These are phyloP conservation scores for Botrytis porri DNA, from an alignment of 2,329 filamentous ascomycete genomes.

Conservation along the genomic window DNA sequence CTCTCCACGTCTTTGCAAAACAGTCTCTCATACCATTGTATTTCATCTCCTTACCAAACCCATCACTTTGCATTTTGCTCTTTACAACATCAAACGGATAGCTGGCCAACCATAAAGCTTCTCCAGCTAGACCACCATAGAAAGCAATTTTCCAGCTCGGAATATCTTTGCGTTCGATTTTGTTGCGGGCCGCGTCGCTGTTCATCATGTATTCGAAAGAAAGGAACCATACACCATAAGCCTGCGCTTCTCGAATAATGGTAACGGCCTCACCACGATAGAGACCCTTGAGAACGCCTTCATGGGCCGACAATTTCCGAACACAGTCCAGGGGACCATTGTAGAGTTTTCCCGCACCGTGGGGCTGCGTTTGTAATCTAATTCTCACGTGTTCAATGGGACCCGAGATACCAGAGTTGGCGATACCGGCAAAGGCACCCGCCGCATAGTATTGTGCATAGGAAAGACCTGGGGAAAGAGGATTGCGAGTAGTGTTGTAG, in stretches of 20 bases:
- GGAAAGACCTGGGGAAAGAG: constrained; percentile 51
- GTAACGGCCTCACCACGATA: constrained; percentile 90
- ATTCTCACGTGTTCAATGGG: constrained; percentile 98
- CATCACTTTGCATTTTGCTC: constrained; percentile 99
- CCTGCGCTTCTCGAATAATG: constrained; percentile 82
- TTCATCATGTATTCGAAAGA: constrained; percentile 98
- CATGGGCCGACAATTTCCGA: constrained; percentile 68
- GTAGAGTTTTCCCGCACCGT: constrained; percentile 77
- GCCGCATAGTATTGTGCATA: constrained; percentile 87
- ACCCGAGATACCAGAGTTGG: constrained; percentile 82
- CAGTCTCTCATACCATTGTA: constrained; percentile 86
- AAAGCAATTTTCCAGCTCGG: constrained; percentile 81
- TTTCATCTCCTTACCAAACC: constrained; percentile 68
- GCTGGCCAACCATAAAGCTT: constrained; percentile 87
- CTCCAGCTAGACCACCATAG: constrained; percentile 90
- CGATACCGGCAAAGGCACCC: constrained; percentile 87
- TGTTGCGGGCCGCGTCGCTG: constrained; percentile 74
- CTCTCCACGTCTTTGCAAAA: constrained; percentile 76
- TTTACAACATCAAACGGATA: constrained; percentile 98
- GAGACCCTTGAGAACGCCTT: constrained; percentile 68
- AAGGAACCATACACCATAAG: constrained; percentile 94
- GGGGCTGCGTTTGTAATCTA: constrained; percentile 91
- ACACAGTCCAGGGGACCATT: constrained; percentile 85
- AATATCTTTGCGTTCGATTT: constrained; percentile 71
- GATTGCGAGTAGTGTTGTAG: constrained; percentile 55